These are phyloP conservation scores for Leccinum ponderosum DNA, from an alignment of 1,284 basidiomycete genomes.

Conservation along the genomic window DNA sequence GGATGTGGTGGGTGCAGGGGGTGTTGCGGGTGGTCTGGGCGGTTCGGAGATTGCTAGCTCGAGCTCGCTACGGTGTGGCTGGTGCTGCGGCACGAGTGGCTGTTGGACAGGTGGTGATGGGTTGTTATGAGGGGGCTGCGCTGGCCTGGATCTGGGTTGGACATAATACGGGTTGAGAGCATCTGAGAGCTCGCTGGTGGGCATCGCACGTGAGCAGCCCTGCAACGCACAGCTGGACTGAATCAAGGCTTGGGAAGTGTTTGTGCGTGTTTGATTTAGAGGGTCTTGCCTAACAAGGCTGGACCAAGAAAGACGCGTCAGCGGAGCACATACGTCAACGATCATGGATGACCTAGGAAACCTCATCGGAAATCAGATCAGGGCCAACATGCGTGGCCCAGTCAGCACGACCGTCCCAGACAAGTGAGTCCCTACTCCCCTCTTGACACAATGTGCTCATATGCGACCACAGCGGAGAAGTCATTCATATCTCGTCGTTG, in stretches of 20 bases:
- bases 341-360: slow-evolving; percentile 50
- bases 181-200: slow-evolving; percentile 72
- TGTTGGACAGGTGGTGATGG: slow-evolving; percentile 19
- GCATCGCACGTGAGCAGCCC: slow-evolving; percentile 28
- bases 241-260: slow-evolving; percentile 10
- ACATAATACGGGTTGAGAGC: slow-evolving; percentile 69
- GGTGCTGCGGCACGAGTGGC: slow-evolving; percentile 34
- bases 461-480: slow-evolving; percentile 76
- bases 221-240: neutral
- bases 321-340: slow-evolving; percentile 13
- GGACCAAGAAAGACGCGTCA: slow-evolving; percentile 50
- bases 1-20: slow-evolving; percentile 18
- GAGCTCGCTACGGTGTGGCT: slow-evolving; percentile 57
- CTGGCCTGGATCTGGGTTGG: slow-evolving; percentile 42
- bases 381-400: slow-evolving; percentile 37
- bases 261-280: slow-evolving; percentile 33
- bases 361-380: slow-evolving; percentile 53
- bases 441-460: slow-evolving; percentile 9
- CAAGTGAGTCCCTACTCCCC: slow-evolving; percentile 52
- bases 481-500: slow-evolving; percentile 94
- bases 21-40: slow-evolving; percentile 35
- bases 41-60: slow-evolving; percentile 58
- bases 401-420: slow-evolving; percentile 63
- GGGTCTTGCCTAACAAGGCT: slow-evolving; percentile 38
- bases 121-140: slow-evolving; percentile 20